Base-by-base conservation (phyloP, 495 filamentous ascomycete genomes). In the Aspergillus biplanus region DNA sequence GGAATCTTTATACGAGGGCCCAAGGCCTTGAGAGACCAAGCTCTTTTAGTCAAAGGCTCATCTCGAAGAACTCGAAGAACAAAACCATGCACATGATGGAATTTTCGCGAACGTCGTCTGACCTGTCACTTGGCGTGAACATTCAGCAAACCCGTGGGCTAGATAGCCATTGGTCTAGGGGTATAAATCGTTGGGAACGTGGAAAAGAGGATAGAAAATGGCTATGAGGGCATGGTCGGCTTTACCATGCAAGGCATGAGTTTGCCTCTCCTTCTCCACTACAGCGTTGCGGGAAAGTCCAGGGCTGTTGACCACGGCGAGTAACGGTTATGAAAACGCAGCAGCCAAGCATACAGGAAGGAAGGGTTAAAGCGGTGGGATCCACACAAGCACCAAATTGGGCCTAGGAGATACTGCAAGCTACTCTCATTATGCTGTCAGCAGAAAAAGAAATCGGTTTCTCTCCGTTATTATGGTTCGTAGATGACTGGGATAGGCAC, bases 101-200 rank as follows among this genome's bases (percentile, higher is more conserved):
- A 62, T 37, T 58, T 33, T 55, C 42, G 34, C 52, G 37, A 33
- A 39, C 35, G 58, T 68, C 65, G 69, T 61, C 69, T 71, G 69
- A 71, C 69, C 61, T 62, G 56, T 56, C 64, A 63, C 52, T 64
- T 33, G 9, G 27, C 50, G 3, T 53, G 58, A 61, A 62, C 35
- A 7, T 15, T 44, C 6, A 44, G n/a, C 8, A 44, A 44, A 44
- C n/a, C 21, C 8, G 39, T 44, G 39, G 39, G 39, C 4, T 44
- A 13, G 39, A 12, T 15, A 44, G 11, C 39, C 39, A 44, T 44
- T 12, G 39, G n/a, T 15, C n/a, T 11, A 15, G 11, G 39, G 11
- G 11, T 11, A 44, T 44, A 4, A 11, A 15, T 15, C 2, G 2
- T 44, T 13, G 11, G 39, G 11, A 11, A 11, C 11, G n/a, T 7